These are phyloP conservation scores for Zymoseptoria crescenta DNA, from an alignment of 2,329 filamentous ascomycete species.

Conservation along the genomic window DNA sequence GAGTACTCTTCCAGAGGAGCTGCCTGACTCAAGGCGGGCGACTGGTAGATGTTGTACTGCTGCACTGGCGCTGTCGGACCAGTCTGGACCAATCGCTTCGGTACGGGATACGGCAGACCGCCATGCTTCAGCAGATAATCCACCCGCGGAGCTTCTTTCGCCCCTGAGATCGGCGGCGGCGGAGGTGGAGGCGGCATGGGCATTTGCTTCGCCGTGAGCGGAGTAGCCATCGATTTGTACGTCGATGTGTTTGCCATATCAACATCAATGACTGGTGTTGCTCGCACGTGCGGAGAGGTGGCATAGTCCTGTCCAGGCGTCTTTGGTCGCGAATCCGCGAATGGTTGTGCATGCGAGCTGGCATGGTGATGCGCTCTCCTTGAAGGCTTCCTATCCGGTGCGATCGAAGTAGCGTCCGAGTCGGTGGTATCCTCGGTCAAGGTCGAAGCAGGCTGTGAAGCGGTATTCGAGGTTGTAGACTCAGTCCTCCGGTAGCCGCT, in stretches of 20 bases:
- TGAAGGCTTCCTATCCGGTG: conserved; percentile 33
- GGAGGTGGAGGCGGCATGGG: conserved; percentile 59
- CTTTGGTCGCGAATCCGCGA: conserved; percentile 38
- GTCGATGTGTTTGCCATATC: conserved; percentile 37
- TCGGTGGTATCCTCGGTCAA: conserved; percentile 36
- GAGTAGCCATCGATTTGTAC: conserved; percentile 31
- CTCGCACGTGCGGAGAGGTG: conserved; percentile 24
- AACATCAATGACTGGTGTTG: conserved; percentile 35
- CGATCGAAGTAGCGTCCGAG: conserved; percentile 40
- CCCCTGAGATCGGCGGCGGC: conserved; percentile 57
- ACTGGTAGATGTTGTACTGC: conserved; percentile 52
- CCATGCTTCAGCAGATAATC: conserved; percentile 90
- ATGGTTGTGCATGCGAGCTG: conserved; percentile 32
- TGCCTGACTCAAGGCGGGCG: conserved; percentile 40
- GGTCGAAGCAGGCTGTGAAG: conserved; percentile 33
- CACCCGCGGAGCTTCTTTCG: conserved; percentile 67
- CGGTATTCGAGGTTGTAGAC: conserved; percentile 21
- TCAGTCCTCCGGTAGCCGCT: conserved; percentile 29
- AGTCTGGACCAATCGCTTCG: conserved; percentile 63
- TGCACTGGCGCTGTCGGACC: conserved; percentile 48
- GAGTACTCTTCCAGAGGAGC: conserved; percentile 29
- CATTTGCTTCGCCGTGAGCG: conserved; percentile 20
- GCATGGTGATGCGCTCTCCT: conserved; percentile 16
- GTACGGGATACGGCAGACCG: conserved; percentile 63
- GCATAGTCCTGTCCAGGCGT: conserved; percentile 35